Conservation (phyloP, 495 filamentous ascomycete species). For the Talaromyces stipitatus region DNA sequence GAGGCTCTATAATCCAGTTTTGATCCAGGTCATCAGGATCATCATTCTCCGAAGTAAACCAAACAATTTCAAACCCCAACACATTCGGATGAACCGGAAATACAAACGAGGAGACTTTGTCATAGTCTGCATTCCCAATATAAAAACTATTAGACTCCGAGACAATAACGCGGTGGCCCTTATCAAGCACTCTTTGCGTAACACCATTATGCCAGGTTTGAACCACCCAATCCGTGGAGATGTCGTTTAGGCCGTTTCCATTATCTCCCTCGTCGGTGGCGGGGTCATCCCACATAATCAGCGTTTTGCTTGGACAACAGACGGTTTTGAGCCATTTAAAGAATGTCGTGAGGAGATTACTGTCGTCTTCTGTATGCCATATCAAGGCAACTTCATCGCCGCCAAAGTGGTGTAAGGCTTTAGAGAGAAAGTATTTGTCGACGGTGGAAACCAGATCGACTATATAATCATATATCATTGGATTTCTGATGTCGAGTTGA, state of each 20-base stretch:
- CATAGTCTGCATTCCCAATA: background rate
- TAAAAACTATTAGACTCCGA: background rate
- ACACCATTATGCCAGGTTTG: background rate
- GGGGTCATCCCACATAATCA: background rate
- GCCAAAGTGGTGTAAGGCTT: background rate
- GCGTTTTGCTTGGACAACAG: background rate
- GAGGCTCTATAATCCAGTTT: background rate
- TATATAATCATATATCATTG: background rate
- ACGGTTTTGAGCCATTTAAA: background rate
- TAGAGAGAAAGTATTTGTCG: background rate
- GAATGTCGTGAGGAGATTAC: background rate
- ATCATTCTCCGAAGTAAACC: background rate
- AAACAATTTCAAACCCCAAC: background rate
- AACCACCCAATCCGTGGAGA: background rate
- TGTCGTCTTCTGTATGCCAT: background rate
- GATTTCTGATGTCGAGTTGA: background rate
- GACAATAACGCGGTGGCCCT: background rate
- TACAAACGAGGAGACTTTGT: background rate
- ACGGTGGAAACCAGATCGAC: background rate
- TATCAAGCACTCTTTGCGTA: background rate
- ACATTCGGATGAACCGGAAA: background rate
- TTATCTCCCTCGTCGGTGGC: background rate
- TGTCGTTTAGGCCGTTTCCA: background rate
- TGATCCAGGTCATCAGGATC: background rate
- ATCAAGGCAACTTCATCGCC: background rate